Conservation (phyloP, 1,139 yeast genomes). For the Blastobotrys proliferans region DNA sequence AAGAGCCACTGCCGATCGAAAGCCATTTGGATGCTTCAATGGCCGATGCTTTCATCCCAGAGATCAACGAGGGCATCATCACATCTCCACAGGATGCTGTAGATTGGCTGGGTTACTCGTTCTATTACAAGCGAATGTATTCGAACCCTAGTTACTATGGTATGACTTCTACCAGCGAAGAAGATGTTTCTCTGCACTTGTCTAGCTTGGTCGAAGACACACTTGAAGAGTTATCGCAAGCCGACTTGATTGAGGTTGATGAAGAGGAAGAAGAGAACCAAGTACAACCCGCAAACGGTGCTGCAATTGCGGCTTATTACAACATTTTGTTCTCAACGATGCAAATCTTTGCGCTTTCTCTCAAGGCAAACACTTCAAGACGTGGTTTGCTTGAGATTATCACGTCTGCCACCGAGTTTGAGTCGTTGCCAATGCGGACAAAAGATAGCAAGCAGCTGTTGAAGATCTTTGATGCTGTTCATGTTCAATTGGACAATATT, state of each 20-base stretch:
- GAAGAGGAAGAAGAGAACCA: conserved; percentile 32
- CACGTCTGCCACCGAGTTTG: conserved; percentile 68
- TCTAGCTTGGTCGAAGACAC: conserved; percentile 82
- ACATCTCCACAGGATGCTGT: conserved; percentile 76
- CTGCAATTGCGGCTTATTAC: conserved; percentile 73
- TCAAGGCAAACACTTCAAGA: conserved; percentile 55
- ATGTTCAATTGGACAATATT: conserved; percentile 48
- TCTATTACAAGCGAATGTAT: conserved; percentile 73
- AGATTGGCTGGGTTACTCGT: conserved; percentile 85
- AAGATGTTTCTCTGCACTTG: conserved; percentile 72
- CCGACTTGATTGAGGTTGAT: conserved; percentile 58
- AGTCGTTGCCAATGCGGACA: conserved; percentile 53
- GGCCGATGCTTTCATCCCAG: conserved; percentile 67
- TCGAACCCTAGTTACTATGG: conserved; percentile 89
- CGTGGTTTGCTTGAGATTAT: conserved; percentile 63
- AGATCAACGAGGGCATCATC: conserved; percentile 63
- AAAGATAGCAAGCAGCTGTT: conserved; percentile 51
- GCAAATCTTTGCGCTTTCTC: conserved; percentile 50
- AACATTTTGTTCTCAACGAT: conserved; percentile 61
- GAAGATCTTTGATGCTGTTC: conserved; percentile 55
- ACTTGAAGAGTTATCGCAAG: conserved; percentile 55
- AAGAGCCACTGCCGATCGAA: conserved; percentile 78
- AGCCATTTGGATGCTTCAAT: conserved; percentile 58
- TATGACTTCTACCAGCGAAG: conserved; percentile 55
- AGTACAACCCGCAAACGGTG: conserved; percentile 48